phyloP scores from a whole-genome alignment of 768 basidiomycete species.

The Rubroboletus pulcherrimus region DNA sequence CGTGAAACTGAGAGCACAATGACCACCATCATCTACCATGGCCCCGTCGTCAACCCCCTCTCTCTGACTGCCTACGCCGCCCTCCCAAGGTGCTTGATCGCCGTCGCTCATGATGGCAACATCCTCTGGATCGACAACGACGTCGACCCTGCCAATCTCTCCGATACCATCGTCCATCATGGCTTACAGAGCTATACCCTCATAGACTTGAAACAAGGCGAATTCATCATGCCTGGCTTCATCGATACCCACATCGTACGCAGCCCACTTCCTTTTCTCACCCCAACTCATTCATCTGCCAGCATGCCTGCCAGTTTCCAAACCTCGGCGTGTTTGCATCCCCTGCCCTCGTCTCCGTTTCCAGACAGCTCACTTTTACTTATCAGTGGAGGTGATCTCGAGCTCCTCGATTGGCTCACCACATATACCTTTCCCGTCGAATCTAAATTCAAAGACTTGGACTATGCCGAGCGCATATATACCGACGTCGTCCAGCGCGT shows the following conservation, averaged over 20 bases:
- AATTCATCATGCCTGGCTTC: slow-evolving; percentile 84
- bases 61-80: slow-evolving; percentile 41
- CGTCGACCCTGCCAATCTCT: slow-evolving; percentile 45
- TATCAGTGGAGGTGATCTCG: slow-evolving; percentile 72
- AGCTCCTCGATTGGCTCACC: slow-evolving; percentile 86
- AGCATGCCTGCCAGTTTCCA: slow-evolving; percentile 42
- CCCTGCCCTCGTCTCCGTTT: background rate
- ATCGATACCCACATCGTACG: slow-evolving; percentile 89
- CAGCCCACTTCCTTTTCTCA: background rate
- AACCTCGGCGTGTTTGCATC: slow-evolving; percentile 36
- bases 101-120: slow-evolving; percentile 46
- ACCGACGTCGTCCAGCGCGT: slow-evolving; percentile 64
- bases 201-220: slow-evolving; percentile 42
- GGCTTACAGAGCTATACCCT: slow-evolving; percentile 38
- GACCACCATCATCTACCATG: slow-evolving; percentile 47
- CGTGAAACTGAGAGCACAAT: slow-evolving; percentile 2
- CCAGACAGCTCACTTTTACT: slow-evolving; percentile 1
- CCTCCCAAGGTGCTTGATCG: slow-evolving; percentile 52
- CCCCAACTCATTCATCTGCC: background rate
- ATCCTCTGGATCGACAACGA: slow-evolving; percentile 73
- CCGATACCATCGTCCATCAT: slow-evolving; percentile 48
- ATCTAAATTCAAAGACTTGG: slow-evolving; percentile 61
- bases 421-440: slow-evolving; percentile 89
- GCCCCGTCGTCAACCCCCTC: slow-evolving; percentile 54
- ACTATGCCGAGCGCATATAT: slow-evolving; percentile 71